These are phyloP conservation scores for Cryphonectria radicalis DNA, from an alignment of 2,329 filamentous ascomycete genomes.

Conservation along the genomic window DNA sequence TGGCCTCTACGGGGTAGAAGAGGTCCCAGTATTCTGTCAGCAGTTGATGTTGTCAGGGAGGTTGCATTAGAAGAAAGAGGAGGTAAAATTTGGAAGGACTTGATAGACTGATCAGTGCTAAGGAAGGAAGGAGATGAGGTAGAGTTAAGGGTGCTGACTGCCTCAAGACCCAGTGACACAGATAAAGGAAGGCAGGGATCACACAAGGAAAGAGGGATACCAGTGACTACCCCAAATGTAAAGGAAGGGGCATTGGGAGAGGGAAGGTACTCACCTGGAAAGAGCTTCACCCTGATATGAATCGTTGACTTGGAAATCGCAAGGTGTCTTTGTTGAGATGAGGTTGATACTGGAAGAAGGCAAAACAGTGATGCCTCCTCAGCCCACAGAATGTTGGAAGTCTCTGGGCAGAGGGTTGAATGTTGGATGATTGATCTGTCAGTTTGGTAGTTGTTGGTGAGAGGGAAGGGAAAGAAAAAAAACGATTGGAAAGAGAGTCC, in stretches of 20 bases:
- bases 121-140: not conserved
- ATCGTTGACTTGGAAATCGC: not conserved
- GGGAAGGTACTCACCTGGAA: not conserved
- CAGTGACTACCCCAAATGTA: not conserved
- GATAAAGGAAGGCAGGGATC: not conserved
- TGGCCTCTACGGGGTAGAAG: not conserved
- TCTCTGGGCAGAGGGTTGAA: not conserved
- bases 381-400: not conserved
- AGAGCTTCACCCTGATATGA: not conserved
- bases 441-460: not conserved
- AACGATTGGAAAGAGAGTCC: not conserved
- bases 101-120: too few relatives aligned
- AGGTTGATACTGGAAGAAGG: not conserved
- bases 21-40: not conserved
- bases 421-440: not conserved
- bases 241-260: not conserved
- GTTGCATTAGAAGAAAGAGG: not conserved
- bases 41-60: not conserved
- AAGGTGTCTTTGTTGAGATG: not conserved
- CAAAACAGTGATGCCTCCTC: not conserved
- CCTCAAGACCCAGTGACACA: not conserved
- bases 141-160: not conserved
- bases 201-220: not conserved
- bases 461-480: not conserved
- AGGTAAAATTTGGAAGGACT: not conserved